Base-by-base conservation (phyloP, 495 filamentous ascomycete genomes). In the Neurospora sublineolata region DNA sequence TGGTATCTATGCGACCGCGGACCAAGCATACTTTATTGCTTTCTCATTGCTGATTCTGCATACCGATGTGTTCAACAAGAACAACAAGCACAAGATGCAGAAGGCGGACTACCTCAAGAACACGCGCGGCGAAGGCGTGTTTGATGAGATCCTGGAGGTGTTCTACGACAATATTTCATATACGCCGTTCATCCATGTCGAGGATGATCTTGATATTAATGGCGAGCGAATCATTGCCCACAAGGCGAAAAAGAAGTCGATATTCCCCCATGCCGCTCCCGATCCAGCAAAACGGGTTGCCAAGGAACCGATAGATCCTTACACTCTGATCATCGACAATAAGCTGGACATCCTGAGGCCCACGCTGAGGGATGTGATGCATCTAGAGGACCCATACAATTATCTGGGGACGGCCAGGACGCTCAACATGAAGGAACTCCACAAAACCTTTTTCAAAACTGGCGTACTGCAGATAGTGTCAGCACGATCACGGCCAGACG, bases 11-110 rank as follows among this genome's bases (percentile, higher is more conserved):
- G 89, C 90, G 27, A 89, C 89, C 41, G 87, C 93, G n/a, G 95
- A 98, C 75, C 92, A 97, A 82, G 94, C 95, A 46, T 97, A 98
- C 80, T 97, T 97, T 77, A 94, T 98, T 75, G 93, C 95, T 18
- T 99, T 98, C 76, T 98, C 96, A 2, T 90, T 98, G 52, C 83
- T 99, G 46, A 97, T 99, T 73, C 84, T 99, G 20, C 95, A 99
- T 76, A 97, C 95, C 0, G 95, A 99, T 78, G 93, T 96, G 12
- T 97, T 97, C 88, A 99, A 99, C 84, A 97, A 94, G 80, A 98
- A 97, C 84, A 98, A 98, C 80, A 98, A 97, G 82, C 88, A 94
- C 76, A 99, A 98, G 81, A 99, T 99, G 95, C 94, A 97, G 78
- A 96, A 96, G 75, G 85, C 85, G 0, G 95, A 98, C 72, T 99